Evolutionary conservation across 2,329 filamentous ascomycete genomes (phyloP).

Genomic region (Penicillium sp.): DNA sequence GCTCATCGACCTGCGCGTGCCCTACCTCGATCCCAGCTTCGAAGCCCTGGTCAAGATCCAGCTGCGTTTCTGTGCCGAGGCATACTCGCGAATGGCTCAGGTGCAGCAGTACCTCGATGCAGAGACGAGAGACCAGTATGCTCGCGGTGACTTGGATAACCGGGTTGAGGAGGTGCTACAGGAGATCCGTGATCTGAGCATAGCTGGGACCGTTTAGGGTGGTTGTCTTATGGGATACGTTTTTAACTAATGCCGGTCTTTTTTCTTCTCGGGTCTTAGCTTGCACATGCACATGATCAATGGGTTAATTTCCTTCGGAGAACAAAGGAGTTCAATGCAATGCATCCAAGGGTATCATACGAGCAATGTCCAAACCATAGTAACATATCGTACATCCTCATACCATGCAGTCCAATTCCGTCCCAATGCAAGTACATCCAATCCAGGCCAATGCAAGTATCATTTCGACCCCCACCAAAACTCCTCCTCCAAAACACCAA

Average conservation of each 20-base stretch:
- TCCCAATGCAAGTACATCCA: constrained; percentile 1
- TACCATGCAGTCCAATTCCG: not conserved
- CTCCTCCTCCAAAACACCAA: constrained; percentile 52
- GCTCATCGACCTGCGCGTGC: constrained; percentile 91
- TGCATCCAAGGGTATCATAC: constrained; percentile 20
- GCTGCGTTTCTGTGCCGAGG: constrained; percentile 93
- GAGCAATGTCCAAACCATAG: not conserved
- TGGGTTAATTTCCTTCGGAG: not conserved
- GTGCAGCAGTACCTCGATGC: constrained; percentile 97
- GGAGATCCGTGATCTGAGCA: constrained; percentile 94
- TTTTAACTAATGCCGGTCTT: constrained; percentile 14
- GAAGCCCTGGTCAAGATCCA: constrained; percentile 99
- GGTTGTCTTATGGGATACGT: not conserved
- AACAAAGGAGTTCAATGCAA: not conserved
- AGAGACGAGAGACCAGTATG: constrained; percentile 93
- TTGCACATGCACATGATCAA: constrained; percentile 18
- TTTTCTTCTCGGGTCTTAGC: constrained; percentile 1
- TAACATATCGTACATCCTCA: not conserved
- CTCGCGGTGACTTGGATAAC: constrained; percentile 83
- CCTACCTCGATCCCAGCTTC: constrained; percentile 94
- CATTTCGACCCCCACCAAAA: constrained; percentile 17
- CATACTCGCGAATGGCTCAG: constrained; percentile 96
- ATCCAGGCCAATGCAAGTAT: no score
- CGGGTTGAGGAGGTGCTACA: constrained; percentile 93
- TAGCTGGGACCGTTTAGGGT: constrained; percentile 63